Base-by-base conservation (phyloP, 345 rosid genomes). In the Pistacia integerrima region DNA sequence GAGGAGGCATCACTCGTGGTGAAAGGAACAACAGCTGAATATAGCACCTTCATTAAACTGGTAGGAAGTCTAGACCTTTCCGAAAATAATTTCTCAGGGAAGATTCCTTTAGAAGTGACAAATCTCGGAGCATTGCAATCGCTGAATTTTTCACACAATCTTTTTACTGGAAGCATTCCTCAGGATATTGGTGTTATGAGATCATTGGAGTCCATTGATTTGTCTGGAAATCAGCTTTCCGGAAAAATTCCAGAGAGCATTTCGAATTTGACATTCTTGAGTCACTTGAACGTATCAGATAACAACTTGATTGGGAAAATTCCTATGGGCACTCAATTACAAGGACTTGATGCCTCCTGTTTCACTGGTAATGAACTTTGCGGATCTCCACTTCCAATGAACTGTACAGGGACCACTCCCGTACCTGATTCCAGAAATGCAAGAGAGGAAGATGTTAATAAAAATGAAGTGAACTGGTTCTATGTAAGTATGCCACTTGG, bases 81-180 rank as follows among this genome's bases (percentile, higher is more conserved):
- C 1, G 30, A 18, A 4, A 64, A 74, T 63, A 62, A n/a, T 7
- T 67, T 67, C 12, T 62, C 69, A 3, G 69, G 76, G 18, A 69
- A 73, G 12, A 33, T 73, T 28, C 76, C 76, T 18, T 17, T 2
- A 9, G 51, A 65, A n/a, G 30, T 65, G 52, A 65, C 69, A 18
- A n/a, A n/a, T 41, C 28, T 65, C 1, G 11, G 11, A 65, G 25
- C 11, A 11, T 52, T 81, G 11, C 73, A 35, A 11, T 77, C 76
- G 1, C 51, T 74, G 30, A 81, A 81, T 55, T 25, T 77, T 72
- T 81, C 70, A 0, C 67, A 69, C 5, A 81, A 81, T 62, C 3
- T 5, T 5, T 36, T 63, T 33, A 18, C 38, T 1, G 67, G 67
- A 63, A 33, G 46, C 16, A 63, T 63, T 33, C 67, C 67, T 69